Evolutionary conservation across 805 yeast genomes (phyloP), one percentile per base, ranked within the genome.

Genomic region (Zygoascus ofunaensis): DNA sequence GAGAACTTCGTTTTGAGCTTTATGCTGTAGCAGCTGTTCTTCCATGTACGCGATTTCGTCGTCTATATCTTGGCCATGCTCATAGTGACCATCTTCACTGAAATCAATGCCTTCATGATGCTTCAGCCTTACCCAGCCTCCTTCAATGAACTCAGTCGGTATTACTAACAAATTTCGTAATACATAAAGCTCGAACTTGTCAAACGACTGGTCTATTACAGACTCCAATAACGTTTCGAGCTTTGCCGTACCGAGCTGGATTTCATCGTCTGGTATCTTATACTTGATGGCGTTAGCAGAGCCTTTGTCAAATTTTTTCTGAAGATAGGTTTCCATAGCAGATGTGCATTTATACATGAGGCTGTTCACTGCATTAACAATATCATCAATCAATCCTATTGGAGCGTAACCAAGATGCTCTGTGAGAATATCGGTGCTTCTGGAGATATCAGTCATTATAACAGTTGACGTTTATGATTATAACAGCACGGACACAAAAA

Each of bases 341-440:
- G 74, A 76, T 0, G 89, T 80, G 56, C 95, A 83, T 53, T 81
- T 79, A 63, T 83, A 82, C 79, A 87, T 74, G 22, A 86, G 76
- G 42, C 79, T 87, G 56, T 87, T 87, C 20, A 86, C 92, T 1
- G 87, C 84, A 61, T 87, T 87, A 53, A 87, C 85, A 10, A 89
- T 80, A 55, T 86, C 95, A 55, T 89, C 97, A 4, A 89, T 73
- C 12, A 87, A 65, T 0, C 89, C 76, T 7, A 87, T 73, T 0
- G 96, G 95, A 5, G 92, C 83, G 55, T 75, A 85, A 30, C 85
- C 95, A 30, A 89, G 65, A 58, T 87, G 95, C 62, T 87, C 96
- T 1, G 95, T 83, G 41, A 89, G 68, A 15, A 87, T 54, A 36
- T 41, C 51, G 46, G 41, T 37, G 17, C 41, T 37, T 21, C n/a